These are phyloP conservation scores for Cyberlindnera nakhonratchasimensis DNA, from an alignment of 805 yeast species.

Conservation along the genomic window DNA sequence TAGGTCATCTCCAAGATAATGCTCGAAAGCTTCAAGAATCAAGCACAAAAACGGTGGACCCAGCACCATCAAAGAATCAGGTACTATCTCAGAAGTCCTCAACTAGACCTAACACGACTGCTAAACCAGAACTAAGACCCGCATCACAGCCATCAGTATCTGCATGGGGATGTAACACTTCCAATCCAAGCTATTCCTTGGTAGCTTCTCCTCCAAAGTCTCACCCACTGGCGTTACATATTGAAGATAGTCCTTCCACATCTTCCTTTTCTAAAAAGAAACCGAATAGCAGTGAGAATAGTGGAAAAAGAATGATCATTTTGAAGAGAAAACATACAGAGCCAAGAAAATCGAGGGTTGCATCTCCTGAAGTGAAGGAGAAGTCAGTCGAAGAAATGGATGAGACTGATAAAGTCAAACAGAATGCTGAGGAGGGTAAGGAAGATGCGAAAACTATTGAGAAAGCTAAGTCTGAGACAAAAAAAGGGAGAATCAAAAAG, in stretches of 20 bases:
- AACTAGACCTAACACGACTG: background rate
- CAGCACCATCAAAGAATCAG: background rate
- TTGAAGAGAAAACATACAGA: constrained; percentile 18
- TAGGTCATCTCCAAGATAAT: constrained; percentile 17
- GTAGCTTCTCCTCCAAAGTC: constrained; percentile 18
- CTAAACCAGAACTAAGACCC: constrained; percentile 12
- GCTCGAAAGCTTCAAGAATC: background rate
- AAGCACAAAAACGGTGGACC: background rate
- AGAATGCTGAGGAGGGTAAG: background rate
- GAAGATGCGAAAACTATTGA: background rate
- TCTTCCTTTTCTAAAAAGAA: constrained; percentile 8
- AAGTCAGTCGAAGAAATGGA: background rate
- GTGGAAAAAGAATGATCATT: constrained; percentile 12
- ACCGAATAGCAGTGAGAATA: background rate
- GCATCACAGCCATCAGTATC: constrained; percentile 12
- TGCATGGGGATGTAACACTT: constrained; percentile 15
- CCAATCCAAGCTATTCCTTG: constrained; percentile 1
- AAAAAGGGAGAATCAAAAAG: background rate
- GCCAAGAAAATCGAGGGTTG: constrained; percentile 4
- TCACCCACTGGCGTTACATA: constrained; percentile 8
- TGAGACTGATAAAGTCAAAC: too few species aligned
- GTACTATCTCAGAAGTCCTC: background rate
- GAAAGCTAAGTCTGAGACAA: background rate
- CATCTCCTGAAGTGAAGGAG: background rate
- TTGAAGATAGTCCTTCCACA: constrained; percentile 6